Conservation (phyloP, 352 stramenopile species). For the Hyaloperonospora arabidopsidis region DNA sequence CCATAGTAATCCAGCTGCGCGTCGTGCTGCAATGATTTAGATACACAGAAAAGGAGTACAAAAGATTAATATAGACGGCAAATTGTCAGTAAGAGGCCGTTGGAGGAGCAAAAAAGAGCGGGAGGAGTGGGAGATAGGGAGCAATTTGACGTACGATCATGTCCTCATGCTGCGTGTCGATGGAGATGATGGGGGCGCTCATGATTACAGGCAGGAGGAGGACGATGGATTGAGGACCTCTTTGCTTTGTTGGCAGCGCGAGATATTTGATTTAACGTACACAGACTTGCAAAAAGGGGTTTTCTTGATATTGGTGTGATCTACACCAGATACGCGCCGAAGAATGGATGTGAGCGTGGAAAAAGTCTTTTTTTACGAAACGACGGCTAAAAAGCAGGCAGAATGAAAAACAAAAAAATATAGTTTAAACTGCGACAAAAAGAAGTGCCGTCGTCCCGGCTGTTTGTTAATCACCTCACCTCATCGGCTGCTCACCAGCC, state of each 20-base stretch:
- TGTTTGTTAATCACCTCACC: not conserved
- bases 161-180: constrained; percentile 97
- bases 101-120: constrained; percentile 1
- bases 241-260: constrained; percentile 27
- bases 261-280: constrained; percentile 1
- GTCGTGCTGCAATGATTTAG: constrained; percentile 81
- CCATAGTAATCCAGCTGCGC: constrained; percentile 99
- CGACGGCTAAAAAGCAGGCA: too few species aligned
- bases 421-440: too few species aligned
- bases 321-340: too few species aligned
- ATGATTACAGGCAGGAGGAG: constrained; percentile 30
- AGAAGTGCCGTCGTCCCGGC: not conserved
- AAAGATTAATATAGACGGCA: not conserved
- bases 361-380: too few species aligned
- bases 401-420: too few species aligned
- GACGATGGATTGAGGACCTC: not conserved
- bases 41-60: constrained; percentile 11
- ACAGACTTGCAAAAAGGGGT: not conserved
- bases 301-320: too few species aligned
- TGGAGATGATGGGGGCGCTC: constrained; percentile 80
- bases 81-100: constrained; percentile 9
- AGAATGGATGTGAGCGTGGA: too few species aligned
- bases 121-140: not conserved
- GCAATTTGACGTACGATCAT: constrained; percentile 78
- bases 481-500: constrained; percentile 44